phyloP scores from a whole-genome alignment of 2,329 filamentous ascomycete genomes.

The Hypoxylon sp. region DNA sequence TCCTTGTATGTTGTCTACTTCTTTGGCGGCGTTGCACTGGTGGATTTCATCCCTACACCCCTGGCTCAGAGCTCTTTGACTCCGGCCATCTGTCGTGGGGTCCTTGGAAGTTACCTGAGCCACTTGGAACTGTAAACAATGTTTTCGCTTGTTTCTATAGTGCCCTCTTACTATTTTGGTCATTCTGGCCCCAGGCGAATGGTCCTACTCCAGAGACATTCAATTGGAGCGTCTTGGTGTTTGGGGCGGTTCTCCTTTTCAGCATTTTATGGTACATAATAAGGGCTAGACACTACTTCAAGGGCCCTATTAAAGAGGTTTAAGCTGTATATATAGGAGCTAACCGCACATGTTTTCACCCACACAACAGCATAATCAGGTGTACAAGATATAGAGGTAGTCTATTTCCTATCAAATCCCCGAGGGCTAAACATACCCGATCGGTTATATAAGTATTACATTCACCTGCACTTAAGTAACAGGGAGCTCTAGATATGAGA shows the following conservation, averaged over 20 bases:
- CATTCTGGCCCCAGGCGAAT: conserved; percentile 63
- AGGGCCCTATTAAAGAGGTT: conserved; percentile 59
- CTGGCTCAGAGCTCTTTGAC: conserved; percentile 14
- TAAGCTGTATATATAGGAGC: conserved; percentile 15
- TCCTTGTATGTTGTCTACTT: conserved; percentile 58
- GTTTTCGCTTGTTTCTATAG: conserved; percentile 67
- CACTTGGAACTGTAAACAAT: conserved; percentile 68
- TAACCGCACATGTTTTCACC: neutral
- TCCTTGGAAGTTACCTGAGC: conserved; percentile 67
- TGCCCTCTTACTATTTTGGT: conserved; percentile 71
- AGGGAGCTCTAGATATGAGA: no score
- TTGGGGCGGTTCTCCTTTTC: conserved; percentile 60
- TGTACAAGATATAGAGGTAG: neutral
- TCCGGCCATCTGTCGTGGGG: conserved; percentile 60
- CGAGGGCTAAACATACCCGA: no score
- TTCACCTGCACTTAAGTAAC: no score
- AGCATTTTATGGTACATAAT: conserved; percentile 64
- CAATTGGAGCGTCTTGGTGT: conserved; percentile 65
- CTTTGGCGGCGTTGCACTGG: conserved; percentile 58
- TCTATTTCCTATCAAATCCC: no score
- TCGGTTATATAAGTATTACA: no score
- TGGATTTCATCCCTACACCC: conserved; percentile 47
- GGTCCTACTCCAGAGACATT: conserved; percentile 56
- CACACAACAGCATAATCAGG: neutral
- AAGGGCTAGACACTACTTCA: conserved; percentile 60